phyloP scores from a whole-genome alignment of 163 green algal species.

The Scenedesmus sp. region DNA sequence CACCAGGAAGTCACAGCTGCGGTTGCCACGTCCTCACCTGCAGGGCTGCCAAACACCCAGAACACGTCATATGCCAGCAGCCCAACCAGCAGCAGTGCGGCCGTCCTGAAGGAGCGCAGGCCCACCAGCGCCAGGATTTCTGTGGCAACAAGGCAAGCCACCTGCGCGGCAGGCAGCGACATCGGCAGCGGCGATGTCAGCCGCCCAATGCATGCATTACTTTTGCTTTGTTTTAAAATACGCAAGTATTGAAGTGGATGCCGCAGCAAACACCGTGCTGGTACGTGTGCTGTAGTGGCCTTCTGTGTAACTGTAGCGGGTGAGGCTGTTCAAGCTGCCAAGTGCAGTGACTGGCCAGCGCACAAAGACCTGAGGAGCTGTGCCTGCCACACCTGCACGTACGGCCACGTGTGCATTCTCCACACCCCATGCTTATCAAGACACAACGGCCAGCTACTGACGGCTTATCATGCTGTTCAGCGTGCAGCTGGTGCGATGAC shows the following conservation, averaged over 20 bases:
- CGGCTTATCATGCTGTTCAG: conserved; percentile 87
- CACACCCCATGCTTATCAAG: not conserved
- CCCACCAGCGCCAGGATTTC: conserved; percentile 50
- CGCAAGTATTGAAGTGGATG: too few relatives aligned
- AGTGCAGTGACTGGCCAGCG: too few relatives aligned
- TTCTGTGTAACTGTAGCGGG: too few relatives aligned
- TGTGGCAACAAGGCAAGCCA: conserved; percentile 38
- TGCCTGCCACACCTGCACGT: too few relatives aligned
- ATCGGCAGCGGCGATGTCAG: not conserved
- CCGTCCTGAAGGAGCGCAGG: conserved; percentile 64
- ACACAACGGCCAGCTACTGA: too few relatives aligned
- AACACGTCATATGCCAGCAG: conserved; percentile 96
- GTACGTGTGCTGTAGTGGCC: too few relatives aligned
- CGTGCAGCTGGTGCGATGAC: conserved; percentile 82
- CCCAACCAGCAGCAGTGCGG: conserved; percentile 80
- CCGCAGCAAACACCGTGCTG: too few relatives aligned
- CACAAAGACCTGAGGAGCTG: too few relatives aligned
- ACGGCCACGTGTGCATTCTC: not conserved
- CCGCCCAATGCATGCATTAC: not conserved
- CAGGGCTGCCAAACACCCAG: conserved; percentile 92
- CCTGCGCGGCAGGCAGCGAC: not conserved
- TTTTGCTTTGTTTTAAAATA: too few relatives aligned
- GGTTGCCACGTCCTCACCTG: conserved; percentile 39
- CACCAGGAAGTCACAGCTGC: not conserved
- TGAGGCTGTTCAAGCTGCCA: too few relatives aligned